These are phyloP conservation scores for Rhizophora mangle DNA, from an alignment of 345 rosid genomes.

Conservation along the genomic window DNA sequence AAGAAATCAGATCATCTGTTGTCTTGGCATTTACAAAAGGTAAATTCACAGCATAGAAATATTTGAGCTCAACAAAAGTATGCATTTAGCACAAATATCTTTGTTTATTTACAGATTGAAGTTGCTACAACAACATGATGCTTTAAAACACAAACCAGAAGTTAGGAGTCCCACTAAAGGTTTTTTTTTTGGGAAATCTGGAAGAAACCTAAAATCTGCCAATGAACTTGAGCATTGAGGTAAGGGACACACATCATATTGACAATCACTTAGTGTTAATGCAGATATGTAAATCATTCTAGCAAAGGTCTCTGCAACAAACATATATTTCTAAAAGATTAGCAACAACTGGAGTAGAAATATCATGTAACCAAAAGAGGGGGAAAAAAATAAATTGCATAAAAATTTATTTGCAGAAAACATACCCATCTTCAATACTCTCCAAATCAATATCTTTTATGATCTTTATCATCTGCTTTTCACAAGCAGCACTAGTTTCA, in stretches of 20 bases:
- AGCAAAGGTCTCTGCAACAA: neutral
- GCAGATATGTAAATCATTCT: neutral
- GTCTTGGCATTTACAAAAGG: too few relatives aligned
- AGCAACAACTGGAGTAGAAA: neutral
- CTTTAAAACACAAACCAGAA: neutral
- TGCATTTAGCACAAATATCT: too few relatives aligned
- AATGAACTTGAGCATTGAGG: neutral
- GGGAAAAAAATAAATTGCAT: neutral
- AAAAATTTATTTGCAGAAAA: slow-evolving; percentile 7
- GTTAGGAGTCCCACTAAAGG: neutral
- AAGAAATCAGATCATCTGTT: too few relatives aligned
- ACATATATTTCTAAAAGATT: neutral
- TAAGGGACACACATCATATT: neutral
- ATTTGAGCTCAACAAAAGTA: neutral
- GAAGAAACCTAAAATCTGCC: neutral
- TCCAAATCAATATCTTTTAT: slow-evolving; percentile 61
- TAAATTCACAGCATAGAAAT: slow-evolving; percentile 1
- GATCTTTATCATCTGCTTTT: slow-evolving; percentile 75
- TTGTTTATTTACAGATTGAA: too few relatives aligned
- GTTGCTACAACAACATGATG: neutral
- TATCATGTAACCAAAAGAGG: too few relatives aligned
- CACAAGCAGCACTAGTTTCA: slow-evolving; percentile 82
- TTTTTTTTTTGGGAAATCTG: neutral
- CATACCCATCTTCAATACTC: slow-evolving; percentile 78
- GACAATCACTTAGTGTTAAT: slow-evolving; percentile 5